phyloP scores from a whole-genome alignment of 2,329 filamentous ascomycete genomes.

The Onygena corvina region DNA sequence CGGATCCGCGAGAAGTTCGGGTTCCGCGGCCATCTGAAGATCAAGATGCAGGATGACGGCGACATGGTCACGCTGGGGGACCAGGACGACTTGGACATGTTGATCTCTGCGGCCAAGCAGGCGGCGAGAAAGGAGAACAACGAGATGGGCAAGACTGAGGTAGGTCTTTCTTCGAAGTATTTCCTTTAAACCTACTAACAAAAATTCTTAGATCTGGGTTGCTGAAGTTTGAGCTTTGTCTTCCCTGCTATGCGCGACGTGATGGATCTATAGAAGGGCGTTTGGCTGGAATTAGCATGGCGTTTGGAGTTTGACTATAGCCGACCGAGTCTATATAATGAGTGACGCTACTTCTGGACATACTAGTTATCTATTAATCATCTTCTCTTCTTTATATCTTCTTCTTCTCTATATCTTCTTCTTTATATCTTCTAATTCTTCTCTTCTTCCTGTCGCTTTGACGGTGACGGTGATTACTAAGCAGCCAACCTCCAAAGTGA shows the following conservation, averaged over 20 bases:
- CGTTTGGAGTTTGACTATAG: too few species aligned
- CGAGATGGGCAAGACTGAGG: conserved; percentile 91
- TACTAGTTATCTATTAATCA: too few species aligned
- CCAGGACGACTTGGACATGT: conserved; percentile 89
- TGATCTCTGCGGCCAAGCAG: conserved; percentile 57
- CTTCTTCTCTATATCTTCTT: not conserved
- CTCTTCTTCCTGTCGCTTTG: too few species aligned
- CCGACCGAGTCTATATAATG: not conserved
- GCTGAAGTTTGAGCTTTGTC: not conserved
- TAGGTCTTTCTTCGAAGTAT: conserved; percentile 39
- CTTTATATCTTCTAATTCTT: too few species aligned
- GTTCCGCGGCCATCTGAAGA: conserved; percentile 49
- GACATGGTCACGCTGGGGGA: conserved; percentile 98
- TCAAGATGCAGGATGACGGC: conserved; percentile 83
- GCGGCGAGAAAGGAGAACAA: conserved; percentile 58
- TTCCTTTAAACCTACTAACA: not conserved
- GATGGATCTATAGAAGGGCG: too few species aligned
- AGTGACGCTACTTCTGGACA: not conserved
- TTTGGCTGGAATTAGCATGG: too few species aligned
- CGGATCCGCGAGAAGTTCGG: conserved; percentile 80
- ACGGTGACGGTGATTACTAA: not conserved
- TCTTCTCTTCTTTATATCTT: not conserved
- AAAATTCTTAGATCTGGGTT: conserved; percentile 4
- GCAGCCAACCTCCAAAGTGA: not conserved
- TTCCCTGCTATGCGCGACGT: too few species aligned